phyloP scores from a whole-genome alignment of 441 rosid species.

The Melastoma candidum region DNA sequence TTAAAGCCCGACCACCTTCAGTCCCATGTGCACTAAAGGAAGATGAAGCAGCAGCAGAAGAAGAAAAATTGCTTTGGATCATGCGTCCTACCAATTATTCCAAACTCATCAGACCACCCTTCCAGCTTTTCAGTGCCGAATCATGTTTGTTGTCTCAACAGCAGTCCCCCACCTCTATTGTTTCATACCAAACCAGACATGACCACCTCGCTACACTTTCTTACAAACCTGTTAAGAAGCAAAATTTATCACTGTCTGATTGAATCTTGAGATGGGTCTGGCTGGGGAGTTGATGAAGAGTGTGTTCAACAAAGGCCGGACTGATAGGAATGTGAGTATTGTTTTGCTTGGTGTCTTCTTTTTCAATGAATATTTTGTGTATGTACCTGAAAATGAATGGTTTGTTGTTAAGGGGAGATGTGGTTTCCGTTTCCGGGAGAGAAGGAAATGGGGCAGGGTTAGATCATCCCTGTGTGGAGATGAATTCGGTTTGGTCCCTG shows the following conservation, averaged over 20 bases:
- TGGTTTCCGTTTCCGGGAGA: conserved; percentile 24
- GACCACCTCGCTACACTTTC: conserved; percentile 8
- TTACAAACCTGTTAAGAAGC: conserved; percentile 11
- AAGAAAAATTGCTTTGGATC: too few species aligned
- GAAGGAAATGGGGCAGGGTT: conserved; percentile 50
- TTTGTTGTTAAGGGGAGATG: conserved; percentile 35
- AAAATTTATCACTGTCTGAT: conserved; percentile 10
- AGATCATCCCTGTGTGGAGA: conserved; percentile 66
- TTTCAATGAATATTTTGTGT: neutral
- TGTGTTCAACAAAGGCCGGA: conserved; percentile 55
- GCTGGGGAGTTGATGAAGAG: conserved; percentile 57
- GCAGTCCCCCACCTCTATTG: too few species aligned
- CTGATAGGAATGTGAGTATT: conserved; percentile 36
- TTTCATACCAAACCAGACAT: too few species aligned
- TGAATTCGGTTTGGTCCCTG: conserved; percentile 61
- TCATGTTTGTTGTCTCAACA: too few species aligned
- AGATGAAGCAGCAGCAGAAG: too few species aligned
- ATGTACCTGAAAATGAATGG: neutral
- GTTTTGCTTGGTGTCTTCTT: neutral
- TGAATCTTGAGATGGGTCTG: conserved; percentile 50
- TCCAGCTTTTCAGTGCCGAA: too few species aligned
- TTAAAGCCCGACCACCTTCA: too few species aligned
- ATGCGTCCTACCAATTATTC: too few species aligned
- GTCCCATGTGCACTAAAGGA: too few species aligned
- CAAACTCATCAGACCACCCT: too few species aligned